A percentile compares a stretch with the other conserved stretches of the same genome.
Conservation (phyloP, 306 rosid species). For the Sophora flavescens region DNA sequence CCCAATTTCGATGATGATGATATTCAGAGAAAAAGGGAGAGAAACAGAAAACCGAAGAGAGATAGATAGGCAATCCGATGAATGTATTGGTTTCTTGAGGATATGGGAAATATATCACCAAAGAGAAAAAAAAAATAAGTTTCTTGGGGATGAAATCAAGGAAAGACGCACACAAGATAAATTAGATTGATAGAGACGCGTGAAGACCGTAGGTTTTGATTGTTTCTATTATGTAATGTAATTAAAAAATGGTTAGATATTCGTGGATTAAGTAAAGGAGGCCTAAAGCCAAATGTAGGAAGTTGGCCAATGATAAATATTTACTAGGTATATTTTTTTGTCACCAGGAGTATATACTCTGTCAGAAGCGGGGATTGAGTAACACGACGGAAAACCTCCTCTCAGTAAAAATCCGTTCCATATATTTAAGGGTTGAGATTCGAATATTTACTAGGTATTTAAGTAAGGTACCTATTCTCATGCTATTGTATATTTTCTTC, state of each 20-base stretch:
- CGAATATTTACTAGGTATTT: neutral
- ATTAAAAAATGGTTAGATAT: neutral
- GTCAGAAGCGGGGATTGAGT: too few species aligned
- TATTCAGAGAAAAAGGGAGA: neutral
- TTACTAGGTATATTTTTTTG: too few species aligned
- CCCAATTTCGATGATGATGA: slow-evolving; percentile 18
- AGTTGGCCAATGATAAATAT: neutral
- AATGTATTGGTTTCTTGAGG: neutral
- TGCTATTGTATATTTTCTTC: too few species aligned
- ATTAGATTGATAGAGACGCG: slow-evolving; percentile 6
- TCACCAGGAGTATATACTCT: too few species aligned
- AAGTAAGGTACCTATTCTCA: too few species aligned
- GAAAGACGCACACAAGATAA: neutral
- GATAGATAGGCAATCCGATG: neutral
- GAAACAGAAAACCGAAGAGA: neutral
- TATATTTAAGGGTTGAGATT: too few species aligned
- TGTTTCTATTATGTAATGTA: neutral
- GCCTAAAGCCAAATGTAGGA: slow-evolving; percentile 36
- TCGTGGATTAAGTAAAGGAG: neutral
- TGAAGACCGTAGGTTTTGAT: slow-evolving; percentile 3
- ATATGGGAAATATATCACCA: neutral
- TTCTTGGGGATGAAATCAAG: neutral
- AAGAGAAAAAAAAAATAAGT: neutral
- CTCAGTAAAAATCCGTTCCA: too few species aligned
- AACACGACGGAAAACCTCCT: too few species aligned